Base-by-base conservation (phyloP, 202 grass and related monocot genomes). In the Dendrocalamus latiflorus region DNA sequence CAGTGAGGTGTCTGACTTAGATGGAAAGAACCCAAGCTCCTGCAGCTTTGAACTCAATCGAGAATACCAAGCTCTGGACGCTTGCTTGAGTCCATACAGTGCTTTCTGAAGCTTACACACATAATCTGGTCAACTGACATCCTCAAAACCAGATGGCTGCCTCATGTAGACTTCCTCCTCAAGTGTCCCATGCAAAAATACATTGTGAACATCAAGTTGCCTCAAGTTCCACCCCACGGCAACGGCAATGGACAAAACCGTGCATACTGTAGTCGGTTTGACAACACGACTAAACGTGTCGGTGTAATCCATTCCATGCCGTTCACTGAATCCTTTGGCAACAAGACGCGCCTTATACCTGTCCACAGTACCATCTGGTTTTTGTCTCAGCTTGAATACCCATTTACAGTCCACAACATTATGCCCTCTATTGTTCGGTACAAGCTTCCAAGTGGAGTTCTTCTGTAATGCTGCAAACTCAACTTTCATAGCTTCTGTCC, bases 311-410 rank as follows among this genome's bases (percentile, higher is more conserved):
- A 65, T 9, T 7, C 62, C 8, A 4, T 65, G 3, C 6, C 17
- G 1, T 30, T 65, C 33, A 2, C 18, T 65, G 1, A 38, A 65
- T 0, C 62, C 34, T 10, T 65, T 65, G 8, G 62, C 7, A 8
- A 65, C n/a, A n/a, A n/a, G n/a, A n/a, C n/a, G n/a, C n/a, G n/a
- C n/a, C n/a, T n/a, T n/a, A n/a, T n/a, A n/a, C 62, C 62, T 8
- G 0, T 65, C 34, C 0, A n/a, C 3, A 3, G 0, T 20, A 0
- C 33, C 33, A 38, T 38, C 16, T 0, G 16, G 16, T 0, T 38
- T 36, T 0, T 10, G 17, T 1, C 38, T 65, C 8, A 38, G 0
- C 7, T 65, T 65, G 6, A 20, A 65, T 0, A 38, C 33, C 62
- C 34, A 65, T 0, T 30, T 30, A 0, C 8, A 20, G 6, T 38